Evolutionary conservation across 352 stramenopile species (phyloP), one percentile per base, ranked within the genome.

Genomic region (Globisporangium rhizosaccharum): DNA sequence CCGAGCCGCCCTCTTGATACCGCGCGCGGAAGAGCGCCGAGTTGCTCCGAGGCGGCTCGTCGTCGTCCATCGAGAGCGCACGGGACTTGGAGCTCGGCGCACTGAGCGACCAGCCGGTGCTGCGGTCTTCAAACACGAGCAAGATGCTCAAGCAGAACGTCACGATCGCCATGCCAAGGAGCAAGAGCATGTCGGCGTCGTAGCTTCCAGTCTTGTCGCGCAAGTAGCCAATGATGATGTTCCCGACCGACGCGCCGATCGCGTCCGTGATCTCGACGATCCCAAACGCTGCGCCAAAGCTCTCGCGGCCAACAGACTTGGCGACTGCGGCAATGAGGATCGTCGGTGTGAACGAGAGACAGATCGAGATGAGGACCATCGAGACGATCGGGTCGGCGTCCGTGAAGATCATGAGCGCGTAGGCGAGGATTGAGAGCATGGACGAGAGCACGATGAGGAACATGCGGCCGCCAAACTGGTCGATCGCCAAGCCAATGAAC

Each of bases 291-390:
- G 80, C 84, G 30, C 88, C 88, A 53, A 94, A 93, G 59, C 61
- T 84, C 47, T 85, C 81, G 48, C 76, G 76, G 47, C 71, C 75
- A 39, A 96, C 85, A 12, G 82, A 87, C 51, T 82, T 87, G 14
- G 88, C 83, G 37, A 96, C 92, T 20, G 80, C 73, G 12, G 88
- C 86, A 77, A 96, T 95, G 39, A 96, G 57, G 50, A 96, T 91
- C 50, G 85, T 96, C 15, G 88, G 88, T 18, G 87, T 94, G 62
- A 91, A 90, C 49, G 81, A 90, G 7, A 95, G 63, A 56, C 85
- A 93, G 30, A 95, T 67, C 18, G 85, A 95, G 61, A 96, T 92
- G 20, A 96, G 62, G 51, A 95, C 41, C 83, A 96, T 94, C 36
- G 84, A 88, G 30, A 92, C 72, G 10, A 96, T n/a, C 18, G 88